Percentiles rank a stretch among this genome's conserved stretches.
These are phyloP conservation scores for Phytomonas sp. DNA, from an alignment of 208 protist genomes.

Conservation along the genomic window DNA sequence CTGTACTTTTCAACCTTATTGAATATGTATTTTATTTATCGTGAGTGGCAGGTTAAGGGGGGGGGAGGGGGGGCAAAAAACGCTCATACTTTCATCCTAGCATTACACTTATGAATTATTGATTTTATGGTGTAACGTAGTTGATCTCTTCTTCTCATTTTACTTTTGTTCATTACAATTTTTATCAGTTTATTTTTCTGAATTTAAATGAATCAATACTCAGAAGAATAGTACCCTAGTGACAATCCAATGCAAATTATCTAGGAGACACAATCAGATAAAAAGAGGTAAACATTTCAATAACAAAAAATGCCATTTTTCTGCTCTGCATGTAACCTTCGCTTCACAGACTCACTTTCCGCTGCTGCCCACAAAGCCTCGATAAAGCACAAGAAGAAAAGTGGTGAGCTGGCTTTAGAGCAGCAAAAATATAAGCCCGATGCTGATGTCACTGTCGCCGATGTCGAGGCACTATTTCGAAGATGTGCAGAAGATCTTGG, in stretches of 20 bases:
- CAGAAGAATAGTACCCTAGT: not conserved
- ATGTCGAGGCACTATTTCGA: slow-evolving; percentile 63
- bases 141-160: slow-evolving; percentile 7
- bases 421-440: slow-evolving; percentile 54
- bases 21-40: not conserved
- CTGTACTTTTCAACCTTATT: not conserved
- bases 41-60: not conserved
- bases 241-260: not conserved
- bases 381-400: slow-evolving; percentile 60
- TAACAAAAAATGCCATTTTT: slow-evolving; percentile 26
- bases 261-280: not conserved
- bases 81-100: not conserved
- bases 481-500: slow-evolving; percentile 49
- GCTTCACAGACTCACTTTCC: slow-evolving; percentile 49
- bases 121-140: not conserved
- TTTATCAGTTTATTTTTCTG: slow-evolving; percentile 4
- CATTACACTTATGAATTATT: not conserved
- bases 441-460: slow-evolving; percentile 46
- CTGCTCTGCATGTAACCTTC: slow-evolving; percentile 55
- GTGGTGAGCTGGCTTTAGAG: slow-evolving; percentile 51
- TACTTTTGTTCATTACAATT: slow-evolving; percentile 6
- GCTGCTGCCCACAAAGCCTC: slow-evolving; percentile 51
- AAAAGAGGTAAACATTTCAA: not conserved
- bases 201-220: not conserved
- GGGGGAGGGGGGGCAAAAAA: not conserved